Base-by-base conservation (phyloP, 2,329 filamentous ascomycete genomes). In the Talaromyces sp. region DNA sequence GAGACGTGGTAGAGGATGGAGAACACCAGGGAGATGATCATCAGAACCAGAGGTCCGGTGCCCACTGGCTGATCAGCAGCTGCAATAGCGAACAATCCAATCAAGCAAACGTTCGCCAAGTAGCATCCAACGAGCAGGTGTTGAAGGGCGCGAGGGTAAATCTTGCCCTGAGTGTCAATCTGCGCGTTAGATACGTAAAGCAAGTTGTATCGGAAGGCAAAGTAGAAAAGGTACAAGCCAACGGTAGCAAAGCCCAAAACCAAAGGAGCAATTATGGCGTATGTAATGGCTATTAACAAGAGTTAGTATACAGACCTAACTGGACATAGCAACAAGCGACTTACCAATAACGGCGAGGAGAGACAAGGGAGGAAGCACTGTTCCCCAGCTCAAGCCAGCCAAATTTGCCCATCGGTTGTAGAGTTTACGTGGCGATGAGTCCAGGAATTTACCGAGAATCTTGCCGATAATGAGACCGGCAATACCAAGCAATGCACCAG, bases 121-220 rank as follows among this genome's bases (percentile, higher is more conserved):
- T 98, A 97, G 55, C 96, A 80, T 24, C 93, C 93, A 0, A 88
- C 87, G 29, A 93, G 86, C 54, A 96, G 85, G 61, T 97, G 93
- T 72, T 96, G 88, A 56, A 98, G 80, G 1, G 90, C 93, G n/a
- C 88, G 88, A 0, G 91, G 89, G 71, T 96, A 97, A 67, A 91
- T 87, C 14, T 93, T 84, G 17, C 93, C 93, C 70, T 96, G 91
- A 41, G 90, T 96, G 71, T 97, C 92, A 69, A 96, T 87, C 62
- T 85, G 78, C 9, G 89, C 86, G 71, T 96, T 90, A 56, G 87
- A 89, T 38, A 96, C 91, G 73, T 91, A 97, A 55, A 97, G 82
- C 59, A 98, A 77, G 71, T 96, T 96, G 81, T 98, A 96, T 19
- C 90, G 86, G 81, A 91, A 96, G 54, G 92, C 90, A 57, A 93